Conservation (phyloP, 495 filamentous ascomycete species). For the Aspergillus coremiiformis region DNA sequence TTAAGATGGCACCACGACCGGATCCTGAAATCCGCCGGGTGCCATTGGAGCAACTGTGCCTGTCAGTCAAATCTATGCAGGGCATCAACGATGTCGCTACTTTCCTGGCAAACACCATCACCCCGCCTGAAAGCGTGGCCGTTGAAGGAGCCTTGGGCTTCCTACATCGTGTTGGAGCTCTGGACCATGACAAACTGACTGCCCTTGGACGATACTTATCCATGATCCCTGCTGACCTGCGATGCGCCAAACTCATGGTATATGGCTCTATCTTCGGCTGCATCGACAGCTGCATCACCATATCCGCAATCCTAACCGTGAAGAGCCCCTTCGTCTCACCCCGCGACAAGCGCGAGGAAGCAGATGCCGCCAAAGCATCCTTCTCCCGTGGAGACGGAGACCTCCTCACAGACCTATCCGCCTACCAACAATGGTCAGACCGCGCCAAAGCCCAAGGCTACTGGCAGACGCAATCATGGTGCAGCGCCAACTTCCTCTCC, state of each 20-base stretch:
- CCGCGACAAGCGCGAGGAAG: slow-evolving; percentile 69
- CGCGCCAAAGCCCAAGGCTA: slow-evolving; percentile 50
- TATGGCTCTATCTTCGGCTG: slow-evolving; percentile 91
- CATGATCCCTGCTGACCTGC: slow-evolving; percentile 89
- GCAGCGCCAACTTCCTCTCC: slow-evolving; percentile 81
- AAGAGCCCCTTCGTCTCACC: slow-evolving; percentile 80
- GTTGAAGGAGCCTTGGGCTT: slow-evolving; percentile 76
- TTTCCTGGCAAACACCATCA: slow-evolving; percentile 82
- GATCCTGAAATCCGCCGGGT: slow-evolving; percentile 92
- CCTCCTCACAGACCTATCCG: slow-evolving; percentile 74
- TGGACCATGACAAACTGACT: slow-evolving; percentile 77
- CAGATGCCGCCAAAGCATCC: slow-evolving; percentile 62
- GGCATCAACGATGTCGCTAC: slow-evolving; percentile 68
- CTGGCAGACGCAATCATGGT: slow-evolving; percentile 65
- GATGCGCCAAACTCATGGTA: slow-evolving; percentile 91
- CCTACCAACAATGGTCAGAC: slow-evolving; percentile 73
- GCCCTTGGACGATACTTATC: slow-evolving; percentile 84
- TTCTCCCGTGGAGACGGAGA: slow-evolving; percentile 79
- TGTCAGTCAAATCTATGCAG: slow-evolving; percentile 87
- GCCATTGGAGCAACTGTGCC: slow-evolving; percentile 86
- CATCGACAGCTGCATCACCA: slow-evolving; percentile 79
- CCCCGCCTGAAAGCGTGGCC: slow-evolving; percentile 74
- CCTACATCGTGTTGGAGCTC: slow-evolving; percentile 77
- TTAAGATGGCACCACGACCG: slow-evolving; percentile 80
- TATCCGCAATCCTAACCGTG: slow-evolving; percentile 80